Conservation (phyloP, 2,329 filamentous ascomycete genomes). For the Aspergillus japonicus region DNA sequence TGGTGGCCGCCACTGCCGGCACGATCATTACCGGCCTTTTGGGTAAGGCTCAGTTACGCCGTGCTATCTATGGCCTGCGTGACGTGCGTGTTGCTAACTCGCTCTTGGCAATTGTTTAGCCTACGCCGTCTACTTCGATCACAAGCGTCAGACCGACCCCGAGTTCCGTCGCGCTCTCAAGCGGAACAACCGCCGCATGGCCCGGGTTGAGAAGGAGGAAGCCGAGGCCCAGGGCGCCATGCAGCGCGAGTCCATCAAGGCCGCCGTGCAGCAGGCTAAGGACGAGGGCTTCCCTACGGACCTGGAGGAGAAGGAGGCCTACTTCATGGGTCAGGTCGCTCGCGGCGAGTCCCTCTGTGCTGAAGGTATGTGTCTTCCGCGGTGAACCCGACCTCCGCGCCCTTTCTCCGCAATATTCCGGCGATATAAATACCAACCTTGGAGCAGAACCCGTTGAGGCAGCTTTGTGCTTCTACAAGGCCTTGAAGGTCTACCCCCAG, state of each 20-base stretch:
- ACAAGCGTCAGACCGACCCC: conserved; percentile 62
- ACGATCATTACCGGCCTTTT: conserved; percentile 59
- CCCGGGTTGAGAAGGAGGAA: conserved; percentile 49
- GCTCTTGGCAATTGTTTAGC: conserved; percentile 36
- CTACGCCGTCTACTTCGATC: conserved; percentile 67
- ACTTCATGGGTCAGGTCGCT: conserved; percentile 95
- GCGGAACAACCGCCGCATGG: conserved; percentile 48
- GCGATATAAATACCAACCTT: conserved; percentile 22
- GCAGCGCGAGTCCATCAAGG: conserved; percentile 66
- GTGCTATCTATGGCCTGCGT: background rate
- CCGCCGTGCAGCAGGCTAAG: conserved; percentile 75
- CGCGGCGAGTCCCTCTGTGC: conserved; percentile 78
- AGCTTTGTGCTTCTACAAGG: conserved; percentile 95
- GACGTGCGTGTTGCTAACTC: conserved; percentile 10
- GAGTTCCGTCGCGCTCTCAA: conserved; percentile 61
- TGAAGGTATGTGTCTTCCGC: conserved; percentile 64
- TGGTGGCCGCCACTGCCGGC: conserved; percentile 59
- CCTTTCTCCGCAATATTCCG: background rate
- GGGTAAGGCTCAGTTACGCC: conserved; percentile 37
- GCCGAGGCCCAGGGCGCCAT: conserved; percentile 46
- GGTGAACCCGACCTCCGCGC: conserved; percentile 1
- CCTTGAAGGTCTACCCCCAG: conserved; percentile 95
- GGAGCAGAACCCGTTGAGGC: conserved; percentile 65
- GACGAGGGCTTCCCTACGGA: conserved; percentile 88
- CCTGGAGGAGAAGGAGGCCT: conserved; percentile 89